Evolutionary conservation across 495 filamentous ascomycete genomes (phyloP).

Genomic region (Hypomontagnella submonticulosa): DNA sequence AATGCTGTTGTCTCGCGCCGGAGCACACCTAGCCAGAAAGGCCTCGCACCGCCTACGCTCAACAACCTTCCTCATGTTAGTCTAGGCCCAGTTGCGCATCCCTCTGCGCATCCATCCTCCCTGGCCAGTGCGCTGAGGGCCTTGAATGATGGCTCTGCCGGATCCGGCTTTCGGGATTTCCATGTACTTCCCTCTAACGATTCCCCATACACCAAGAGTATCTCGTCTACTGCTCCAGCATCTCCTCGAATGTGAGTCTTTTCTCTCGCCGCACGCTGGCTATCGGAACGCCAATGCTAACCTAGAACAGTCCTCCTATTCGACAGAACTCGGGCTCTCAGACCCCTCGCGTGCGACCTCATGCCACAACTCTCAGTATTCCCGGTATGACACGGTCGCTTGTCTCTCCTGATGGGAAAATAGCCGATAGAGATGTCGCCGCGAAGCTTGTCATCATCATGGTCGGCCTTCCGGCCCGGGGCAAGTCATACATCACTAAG

Average conservation of each 20-base stretch:
- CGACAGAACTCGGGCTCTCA: constrained; percentile 70
- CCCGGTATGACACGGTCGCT: constrained; percentile 90
- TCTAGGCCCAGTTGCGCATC: constrained; percentile 45
- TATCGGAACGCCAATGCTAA: constrained; percentile 12
- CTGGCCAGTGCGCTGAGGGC: constrained; percentile 52
- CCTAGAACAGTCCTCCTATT: constrained; percentile 58
- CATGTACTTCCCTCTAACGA: constrained; percentile 46
- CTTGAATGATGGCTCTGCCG: constrained; percentile 46
- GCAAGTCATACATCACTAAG: constrained; percentile 98
- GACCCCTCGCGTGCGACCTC: constrained; percentile 71
- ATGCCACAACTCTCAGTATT: constrained; percentile 87
- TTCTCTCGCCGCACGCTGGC: background rate
- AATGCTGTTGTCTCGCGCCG: constrained; percentile 22
- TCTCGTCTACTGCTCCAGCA: constrained; percentile 63
- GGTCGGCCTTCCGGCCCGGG: constrained; percentile 93
- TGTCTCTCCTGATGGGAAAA: constrained; percentile 93
- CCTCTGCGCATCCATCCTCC: constrained; percentile 47
- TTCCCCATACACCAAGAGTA: constrained; percentile 61
- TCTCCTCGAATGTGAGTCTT: constrained; percentile 64
- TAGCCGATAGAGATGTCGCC: constrained; percentile 90
- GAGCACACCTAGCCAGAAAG: constrained; percentile 25
- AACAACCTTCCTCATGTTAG: constrained; percentile 41
- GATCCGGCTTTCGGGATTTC: constrained; percentile 38
- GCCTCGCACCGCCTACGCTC: constrained; percentile 40
- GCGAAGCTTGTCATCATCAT: constrained; percentile 97